phyloP scores from a whole-genome alignment of 2,329 filamentous ascomycete genomes.

The Neoscytalidium dimidiatum region DNA sequence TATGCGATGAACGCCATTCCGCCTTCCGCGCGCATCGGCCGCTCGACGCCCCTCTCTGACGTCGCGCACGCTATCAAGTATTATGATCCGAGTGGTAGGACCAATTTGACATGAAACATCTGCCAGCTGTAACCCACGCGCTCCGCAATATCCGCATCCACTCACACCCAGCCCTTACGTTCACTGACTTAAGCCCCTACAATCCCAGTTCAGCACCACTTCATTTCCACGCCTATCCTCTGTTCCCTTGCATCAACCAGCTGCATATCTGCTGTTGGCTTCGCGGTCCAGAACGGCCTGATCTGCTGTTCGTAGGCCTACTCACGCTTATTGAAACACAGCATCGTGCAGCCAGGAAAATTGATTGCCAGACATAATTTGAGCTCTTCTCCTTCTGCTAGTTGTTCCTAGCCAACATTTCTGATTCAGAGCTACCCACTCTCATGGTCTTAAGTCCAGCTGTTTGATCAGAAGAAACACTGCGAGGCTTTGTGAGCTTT shows the following conservation, averaged over 20 bases:
- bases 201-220: constrained; percentile 29
- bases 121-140: constrained; percentile 22
- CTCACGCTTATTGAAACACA: constrained; percentile 31
- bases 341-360: constrained; percentile 27
- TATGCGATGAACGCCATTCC: constrained; percentile 30
- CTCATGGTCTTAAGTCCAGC: no score
- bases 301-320: no score
- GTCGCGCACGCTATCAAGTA: constrained; percentile 21
- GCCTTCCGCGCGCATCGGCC: constrained; percentile 25
- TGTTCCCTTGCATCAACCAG: background rate
- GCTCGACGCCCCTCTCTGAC: constrained; percentile 20
- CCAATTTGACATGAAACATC: constrained; percentile 4
- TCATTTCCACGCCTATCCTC: constrained; percentile 35
- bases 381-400: background rate
- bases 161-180: constrained; percentile 24
- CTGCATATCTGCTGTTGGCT: constrained; percentile 23
- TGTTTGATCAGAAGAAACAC: no score
- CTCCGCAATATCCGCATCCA: constrained; percentile 1
- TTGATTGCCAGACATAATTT: constrained; percentile 8
- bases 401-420: no score
- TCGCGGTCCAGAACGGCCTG: constrained; percentile 31
- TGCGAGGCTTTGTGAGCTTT: no score
- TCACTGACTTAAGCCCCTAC: constrained; percentile 26
- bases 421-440: no score
- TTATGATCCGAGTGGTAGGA: background rate